phyloP scores from a whole-genome alignment of 305 asterid genomes.

The Striga hermonthica region DNA sequence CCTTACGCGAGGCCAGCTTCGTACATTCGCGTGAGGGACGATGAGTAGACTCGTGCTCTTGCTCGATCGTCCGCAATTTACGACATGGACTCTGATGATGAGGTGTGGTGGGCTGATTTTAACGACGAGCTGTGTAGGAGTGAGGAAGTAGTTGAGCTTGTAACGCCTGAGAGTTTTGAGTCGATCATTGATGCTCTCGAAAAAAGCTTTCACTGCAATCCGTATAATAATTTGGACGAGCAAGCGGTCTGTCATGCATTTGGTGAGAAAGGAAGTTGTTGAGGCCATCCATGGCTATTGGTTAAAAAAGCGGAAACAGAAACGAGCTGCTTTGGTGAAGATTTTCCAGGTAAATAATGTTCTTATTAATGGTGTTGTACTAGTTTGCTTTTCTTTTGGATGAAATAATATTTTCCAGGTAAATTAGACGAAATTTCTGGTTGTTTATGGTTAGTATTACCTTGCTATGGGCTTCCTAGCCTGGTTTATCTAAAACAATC shows the following conservation, averaged over 20 bases:
- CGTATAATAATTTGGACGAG: constrained; percentile 57
- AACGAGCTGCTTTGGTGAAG: constrained; percentile 53
- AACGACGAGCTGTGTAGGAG: constrained; percentile 38
- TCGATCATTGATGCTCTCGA: constrained; percentile 75
- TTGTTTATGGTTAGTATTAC: neutral
- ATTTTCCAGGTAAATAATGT: constrained; percentile 71
- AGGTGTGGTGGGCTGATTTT: constrained; percentile 61
- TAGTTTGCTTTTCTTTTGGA: constrained; percentile 20
- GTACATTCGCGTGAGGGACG: constrained; percentile 58
- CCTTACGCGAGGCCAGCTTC: constrained; percentile 61
- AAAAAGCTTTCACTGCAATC: constrained; percentile 52
- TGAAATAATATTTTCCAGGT: too few relatives aligned
- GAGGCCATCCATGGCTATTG: constrained; percentile 66
- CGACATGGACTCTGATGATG: constrained; percentile 92
- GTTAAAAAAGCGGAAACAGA: constrained; percentile 71
- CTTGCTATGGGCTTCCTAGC: neutral
- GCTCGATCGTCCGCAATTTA: constrained; percentile 53
- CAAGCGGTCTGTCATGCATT: constrained; percentile 34
- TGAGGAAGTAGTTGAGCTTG: constrained; percentile 8
- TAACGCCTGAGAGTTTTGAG: constrained; percentile 67
- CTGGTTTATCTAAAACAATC: too few relatives aligned
- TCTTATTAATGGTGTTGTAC: neutral
- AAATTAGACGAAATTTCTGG: too few relatives aligned
- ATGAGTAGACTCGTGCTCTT: constrained; percentile 76
- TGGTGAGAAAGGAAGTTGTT: constrained; percentile 52